Percentiles rank a stretch among this genome's conserved stretches.
Evolutionary conservation across 768 basidiomycete species (phyloP).

Genomic region (Suillus occidentalis): DNA sequence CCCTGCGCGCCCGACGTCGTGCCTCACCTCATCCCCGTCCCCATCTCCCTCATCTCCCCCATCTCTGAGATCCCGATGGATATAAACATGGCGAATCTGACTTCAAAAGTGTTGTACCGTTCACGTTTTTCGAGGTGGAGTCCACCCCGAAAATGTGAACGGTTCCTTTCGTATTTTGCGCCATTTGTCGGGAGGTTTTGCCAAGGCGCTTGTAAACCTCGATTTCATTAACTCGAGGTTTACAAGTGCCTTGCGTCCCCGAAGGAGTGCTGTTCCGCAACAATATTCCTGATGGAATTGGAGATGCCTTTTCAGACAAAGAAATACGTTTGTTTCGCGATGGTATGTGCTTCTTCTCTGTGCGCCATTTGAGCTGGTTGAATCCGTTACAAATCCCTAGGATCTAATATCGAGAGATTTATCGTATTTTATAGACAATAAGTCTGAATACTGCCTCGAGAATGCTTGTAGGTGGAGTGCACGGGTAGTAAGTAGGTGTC

Average conservation of each 20-base stretch:
- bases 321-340: conserved; percentile 34
- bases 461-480: conserved; percentile 32
- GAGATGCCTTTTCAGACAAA: conserved; percentile 37
- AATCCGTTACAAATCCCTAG: conserved; percentile 18
- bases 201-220: conserved; percentile 21
- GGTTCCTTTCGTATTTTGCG: conserved; percentile 27
- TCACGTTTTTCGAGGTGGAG: too few relatives aligned
- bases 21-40: too few relatives aligned
- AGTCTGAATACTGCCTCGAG: conserved; percentile 16
- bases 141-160: not conserved
- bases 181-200: conserved; percentile 21
- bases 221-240: conserved; percentile 33
- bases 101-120: too few relatives aligned
- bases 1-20: too few relatives aligned
- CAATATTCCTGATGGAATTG: conserved; percentile 39
- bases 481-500: conserved; percentile 34
- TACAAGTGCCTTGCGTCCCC: conserved; percentile 36
- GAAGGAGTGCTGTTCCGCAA: conserved; percentile 20
- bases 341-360: conserved; percentile 31
- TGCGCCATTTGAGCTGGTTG: not conserved
- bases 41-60: not conserved
- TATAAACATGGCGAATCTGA: not conserved
- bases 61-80: not conserved
- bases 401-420: conserved; percentile 43
- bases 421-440: conserved; percentile 24